These are phyloP conservation scores for Posidonia oceanica DNA, from an alignment of 116 monocot species.

Conservation along the genomic window DNA sequence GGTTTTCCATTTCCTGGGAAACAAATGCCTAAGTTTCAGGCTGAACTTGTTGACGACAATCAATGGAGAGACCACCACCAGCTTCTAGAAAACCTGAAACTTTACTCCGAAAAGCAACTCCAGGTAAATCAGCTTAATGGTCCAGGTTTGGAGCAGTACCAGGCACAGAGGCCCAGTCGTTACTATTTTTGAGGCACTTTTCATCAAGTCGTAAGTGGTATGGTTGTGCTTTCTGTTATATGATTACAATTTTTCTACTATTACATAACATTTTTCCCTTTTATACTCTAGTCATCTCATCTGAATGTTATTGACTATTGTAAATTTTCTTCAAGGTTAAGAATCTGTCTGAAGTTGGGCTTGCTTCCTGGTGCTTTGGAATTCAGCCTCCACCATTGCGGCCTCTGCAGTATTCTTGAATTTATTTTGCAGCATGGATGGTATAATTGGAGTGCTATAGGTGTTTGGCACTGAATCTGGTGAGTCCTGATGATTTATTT, in stretches of 20 bases:
- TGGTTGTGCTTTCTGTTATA: conserved; percentile 1
- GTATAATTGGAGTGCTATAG: conserved; percentile 4
- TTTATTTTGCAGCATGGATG: conserved; percentile 2
- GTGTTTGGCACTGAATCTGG: conserved; percentile 9
- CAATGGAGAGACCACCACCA: conserved; percentile 39
- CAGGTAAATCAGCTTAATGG: conserved; percentile 18
- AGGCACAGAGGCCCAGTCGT: conserved; percentile 51
- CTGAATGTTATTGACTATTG: neutral
- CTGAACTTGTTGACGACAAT: conserved; percentile 15
- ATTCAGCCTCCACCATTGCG: conserved; percentile 1
- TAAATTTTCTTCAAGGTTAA: conserved; percentile 7
- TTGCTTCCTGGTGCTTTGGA: conserved; percentile 7
- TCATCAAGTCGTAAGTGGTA: conserved; percentile 29
- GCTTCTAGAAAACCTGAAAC: conserved; percentile 45
- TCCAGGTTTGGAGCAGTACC: conserved; percentile 33
- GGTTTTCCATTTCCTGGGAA: conserved; percentile 72
- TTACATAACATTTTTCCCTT: neutral
- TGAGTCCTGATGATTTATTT: neutral
- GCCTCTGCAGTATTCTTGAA: neutral
- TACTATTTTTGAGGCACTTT: conserved; percentile 53
- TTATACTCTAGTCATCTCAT: neutral
- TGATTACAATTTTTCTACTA: neutral
- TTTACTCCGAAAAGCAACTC: conserved; percentile 23
- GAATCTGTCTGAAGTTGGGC: conserved; percentile 1
- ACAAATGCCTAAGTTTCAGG: conserved; percentile 32